These are phyloP conservation scores for Cadophora malorum DNA, from an alignment of 2,329 filamentous ascomycete genomes.

Conservation along the genomic window DNA sequence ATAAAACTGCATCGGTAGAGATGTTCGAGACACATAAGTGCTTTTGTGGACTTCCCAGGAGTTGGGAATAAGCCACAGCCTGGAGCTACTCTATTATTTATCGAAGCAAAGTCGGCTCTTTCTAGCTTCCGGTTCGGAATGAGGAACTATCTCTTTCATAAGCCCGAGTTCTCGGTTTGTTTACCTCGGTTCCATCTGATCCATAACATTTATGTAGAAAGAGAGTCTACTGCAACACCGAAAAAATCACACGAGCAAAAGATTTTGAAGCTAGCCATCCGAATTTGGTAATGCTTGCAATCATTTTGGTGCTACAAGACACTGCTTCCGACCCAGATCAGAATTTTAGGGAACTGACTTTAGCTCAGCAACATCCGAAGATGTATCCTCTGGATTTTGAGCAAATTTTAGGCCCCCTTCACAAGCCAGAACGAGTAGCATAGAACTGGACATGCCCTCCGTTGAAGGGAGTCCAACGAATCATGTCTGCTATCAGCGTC, in stretches of 20 bases:
- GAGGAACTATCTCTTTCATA: neutral
- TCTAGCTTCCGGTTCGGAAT: neutral
- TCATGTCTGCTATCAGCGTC: neutral
- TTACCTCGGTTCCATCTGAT: neutral
- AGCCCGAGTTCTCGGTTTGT: neutral
- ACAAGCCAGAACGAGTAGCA: neutral
- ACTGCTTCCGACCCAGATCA: neutral
- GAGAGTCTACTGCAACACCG: neutral
- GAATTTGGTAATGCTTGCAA: neutral
- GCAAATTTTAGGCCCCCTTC: too few relatives aligned
- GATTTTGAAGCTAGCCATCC: neutral
- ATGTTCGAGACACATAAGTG: too few relatives aligned
- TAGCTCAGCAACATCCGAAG: neutral
- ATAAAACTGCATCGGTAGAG: neutral
- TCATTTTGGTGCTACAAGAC: neutral
- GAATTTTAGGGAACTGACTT: neutral
- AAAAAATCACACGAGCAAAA: neutral
- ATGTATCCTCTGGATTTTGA: neutral
- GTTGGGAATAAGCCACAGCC: neutral
- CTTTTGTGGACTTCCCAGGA: neutral
- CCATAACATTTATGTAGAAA: neutral
- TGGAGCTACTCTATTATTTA: neutral
- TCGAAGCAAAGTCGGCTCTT: neutral
- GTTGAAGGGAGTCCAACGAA: neutral
- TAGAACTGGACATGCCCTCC: slow-evolving; percentile 5